Base-by-base conservation (phyloP, 2,329 filamentous ascomycete species). In the Penicillium sp. region DNA sequence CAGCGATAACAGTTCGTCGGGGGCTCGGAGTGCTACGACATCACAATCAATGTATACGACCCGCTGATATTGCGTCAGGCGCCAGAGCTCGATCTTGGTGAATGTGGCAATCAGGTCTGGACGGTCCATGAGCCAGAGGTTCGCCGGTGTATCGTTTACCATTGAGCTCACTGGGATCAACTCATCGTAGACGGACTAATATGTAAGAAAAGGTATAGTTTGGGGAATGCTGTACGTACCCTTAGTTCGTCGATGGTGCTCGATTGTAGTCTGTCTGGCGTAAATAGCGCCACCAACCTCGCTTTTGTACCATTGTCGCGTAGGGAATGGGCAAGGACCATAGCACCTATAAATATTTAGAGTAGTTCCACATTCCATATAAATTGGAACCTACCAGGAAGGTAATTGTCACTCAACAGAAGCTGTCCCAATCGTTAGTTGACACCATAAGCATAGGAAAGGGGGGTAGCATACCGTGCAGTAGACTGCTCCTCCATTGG, bases 41-140 rank as follows among this genome's bases (percentile, higher is more conserved):
- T 98, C 93, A 54, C 90, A 87, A 66, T 98, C 93, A 55, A 98
- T 77, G 69, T 97, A 98, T 51, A 98, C 87, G 49, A 98, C 88
- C 72, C 85, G 91, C 57, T 84, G 82, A 69, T 91, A 98, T 64
- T 95, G 88, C 3, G 81, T 84, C 70, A 90, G 86, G 57, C 84
- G 87, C 93, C 93, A 98, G 17, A 98, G 77, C 58, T 88, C 83
- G 70, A 98, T 90, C 75, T 98, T 98, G 59, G 93, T 97, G 65
- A 97, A 97, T 55, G 90, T 87, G 26, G 89, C 91, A 64, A 91
- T 83, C 44, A 98, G 78, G 64, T 98, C 93, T 55, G 83, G 80
- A 46, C 93, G 87, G 66, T 89, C 83, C 90, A 98, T 96, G 49
- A 97, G 79, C 68, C 85, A 83, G 49, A 98, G 80, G 64, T 97